phyloP scores from a whole-genome alignment of 371 early-diverging fungal genomes.

The Chytridiales sp. region DNA sequence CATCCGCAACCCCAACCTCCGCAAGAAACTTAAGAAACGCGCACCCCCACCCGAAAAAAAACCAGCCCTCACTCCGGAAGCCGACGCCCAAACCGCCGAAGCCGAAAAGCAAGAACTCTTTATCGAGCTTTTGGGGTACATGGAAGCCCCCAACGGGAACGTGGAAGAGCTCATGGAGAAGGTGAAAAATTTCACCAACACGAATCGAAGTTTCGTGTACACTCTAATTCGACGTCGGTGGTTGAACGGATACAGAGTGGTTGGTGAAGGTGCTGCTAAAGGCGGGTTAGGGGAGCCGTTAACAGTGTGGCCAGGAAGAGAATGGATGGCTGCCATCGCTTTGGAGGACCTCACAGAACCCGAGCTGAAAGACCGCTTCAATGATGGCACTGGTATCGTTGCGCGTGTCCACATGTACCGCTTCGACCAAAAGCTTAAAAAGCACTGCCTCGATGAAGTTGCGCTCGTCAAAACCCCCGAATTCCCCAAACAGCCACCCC shows the following conservation, averaged over 20 bases:
- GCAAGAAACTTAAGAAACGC: constrained; percentile 26
- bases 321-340: constrained; percentile 39
- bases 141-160: constrained; percentile 49
- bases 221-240: constrained; percentile 41
- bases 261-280: constrained; percentile 14
- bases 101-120: constrained; percentile 37
- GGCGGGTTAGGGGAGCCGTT: constrained; percentile 28
- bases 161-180: constrained; percentile 44
- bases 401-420: constrained; percentile 44
- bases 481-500: constrained; percentile 30
- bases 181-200: constrained; percentile 28
- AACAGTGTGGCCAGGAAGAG: constrained; percentile 40
- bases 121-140: constrained; percentile 44
- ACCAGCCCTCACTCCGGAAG: constrained; percentile 26
- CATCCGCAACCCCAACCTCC: constrained; percentile 34
- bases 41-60: constrained; percentile 19
- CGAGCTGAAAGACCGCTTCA: constrained; percentile 26
- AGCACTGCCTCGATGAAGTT: constrained; percentile 42
- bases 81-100: constrained; percentile 19
- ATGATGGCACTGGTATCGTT: constrained; percentile 26
- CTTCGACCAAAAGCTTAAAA: constrained; percentile 35
- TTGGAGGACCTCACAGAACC: constrained; percentile 31
- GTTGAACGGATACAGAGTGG: constrained; percentile 34
- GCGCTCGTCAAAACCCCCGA: constrained; percentile 31
- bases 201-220: constrained; percentile 43